Conservation (phyloP, 2,329 filamentous ascomycete genomes). For the Fusarium robinianum region DNA sequence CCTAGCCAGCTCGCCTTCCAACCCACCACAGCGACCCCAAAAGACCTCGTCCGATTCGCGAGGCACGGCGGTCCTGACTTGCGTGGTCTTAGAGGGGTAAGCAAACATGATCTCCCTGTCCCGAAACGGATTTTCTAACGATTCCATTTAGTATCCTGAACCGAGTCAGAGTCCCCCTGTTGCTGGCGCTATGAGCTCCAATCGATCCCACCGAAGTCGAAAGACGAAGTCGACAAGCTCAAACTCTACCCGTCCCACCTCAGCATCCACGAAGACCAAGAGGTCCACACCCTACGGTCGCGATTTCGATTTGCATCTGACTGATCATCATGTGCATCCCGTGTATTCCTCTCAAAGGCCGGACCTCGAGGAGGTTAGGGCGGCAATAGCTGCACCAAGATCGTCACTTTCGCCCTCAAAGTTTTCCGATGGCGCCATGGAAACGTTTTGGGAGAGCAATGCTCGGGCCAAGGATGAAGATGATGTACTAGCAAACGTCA, state of each 20-base stretch:
- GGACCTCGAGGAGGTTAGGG: conserved; percentile 40
- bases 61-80: conserved; percentile 35
- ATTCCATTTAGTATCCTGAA: too few relatives aligned
- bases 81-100: conserved; percentile 27
- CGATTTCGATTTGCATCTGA: conserved; percentile 45
- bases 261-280: conserved; percentile 3
- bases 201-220: too few relatives aligned
- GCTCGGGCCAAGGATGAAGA: conserved; percentile 30
- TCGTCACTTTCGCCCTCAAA: conserved; percentile 44
- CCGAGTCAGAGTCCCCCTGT: too few relatives aligned
- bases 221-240: conserved; percentile 7
- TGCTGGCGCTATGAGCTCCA: too few relatives aligned
- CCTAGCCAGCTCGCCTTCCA: neutral
- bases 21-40: neutral
- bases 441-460: too few relatives aligned
- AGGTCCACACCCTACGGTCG: conserved; percentile 38
- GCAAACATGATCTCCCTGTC: conserved; percentile 21
- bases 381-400: too few relatives aligned
- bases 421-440: conserved; percentile 40
- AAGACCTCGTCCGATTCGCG: conserved; percentile 30
- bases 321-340: conserved; percentile 42
- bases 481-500: conserved; percentile 42
- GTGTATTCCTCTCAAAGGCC: conserved; percentile 34
- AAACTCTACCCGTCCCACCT: too few relatives aligned
- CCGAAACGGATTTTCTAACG: conserved; percentile 17